These are phyloP conservation scores for Paramecium tetraurelia DNA, from an alignment of 73 alveolate genomes.

Conservation along the genomic window DNA sequence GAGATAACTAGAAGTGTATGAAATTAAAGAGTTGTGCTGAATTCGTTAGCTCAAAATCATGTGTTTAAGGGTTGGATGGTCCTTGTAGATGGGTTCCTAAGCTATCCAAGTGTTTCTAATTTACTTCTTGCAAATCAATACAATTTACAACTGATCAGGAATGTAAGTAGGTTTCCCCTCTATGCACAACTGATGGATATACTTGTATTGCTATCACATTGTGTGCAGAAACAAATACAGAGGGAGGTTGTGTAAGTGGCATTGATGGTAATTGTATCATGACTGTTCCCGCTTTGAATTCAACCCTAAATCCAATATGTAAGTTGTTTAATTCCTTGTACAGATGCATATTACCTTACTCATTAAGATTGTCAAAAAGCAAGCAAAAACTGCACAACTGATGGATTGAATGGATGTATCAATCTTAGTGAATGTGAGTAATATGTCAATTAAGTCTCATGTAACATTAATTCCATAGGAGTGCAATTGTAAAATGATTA, in stretches of 20 bases:
- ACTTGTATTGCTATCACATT: not conserved
- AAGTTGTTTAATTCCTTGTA: not conserved
- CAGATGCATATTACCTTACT: not conserved
- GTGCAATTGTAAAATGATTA: not conserved
- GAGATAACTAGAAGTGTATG: not conserved
- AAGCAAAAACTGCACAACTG: not conserved
- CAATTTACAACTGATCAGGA: not conserved
- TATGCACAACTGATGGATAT: not conserved
- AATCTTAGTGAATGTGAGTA: not conserved
- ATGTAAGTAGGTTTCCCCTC: not conserved
- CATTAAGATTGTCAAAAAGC: not conserved
- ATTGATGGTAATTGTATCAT: conserved; percentile 23
- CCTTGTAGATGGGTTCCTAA: not conserved
- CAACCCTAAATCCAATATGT: not conserved
- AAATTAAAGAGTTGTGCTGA: not conserved
- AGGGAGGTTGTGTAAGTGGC: not conserved
- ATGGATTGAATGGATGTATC: not conserved
- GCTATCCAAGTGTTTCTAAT: not conserved
- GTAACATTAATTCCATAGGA: not conserved
- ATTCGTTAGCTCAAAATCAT: not conserved
- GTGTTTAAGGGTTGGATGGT: not conserved
- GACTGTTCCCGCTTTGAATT: not conserved
- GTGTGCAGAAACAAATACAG: not conserved
- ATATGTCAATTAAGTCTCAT: not conserved
- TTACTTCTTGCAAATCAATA: not conserved